Percentiles rank a stretch among this genome's conserved stretches.
Evolutionary conservation across 78 protist genomes (phyloP).

Genomic region (Dictyostelium firmibasis): DNA sequence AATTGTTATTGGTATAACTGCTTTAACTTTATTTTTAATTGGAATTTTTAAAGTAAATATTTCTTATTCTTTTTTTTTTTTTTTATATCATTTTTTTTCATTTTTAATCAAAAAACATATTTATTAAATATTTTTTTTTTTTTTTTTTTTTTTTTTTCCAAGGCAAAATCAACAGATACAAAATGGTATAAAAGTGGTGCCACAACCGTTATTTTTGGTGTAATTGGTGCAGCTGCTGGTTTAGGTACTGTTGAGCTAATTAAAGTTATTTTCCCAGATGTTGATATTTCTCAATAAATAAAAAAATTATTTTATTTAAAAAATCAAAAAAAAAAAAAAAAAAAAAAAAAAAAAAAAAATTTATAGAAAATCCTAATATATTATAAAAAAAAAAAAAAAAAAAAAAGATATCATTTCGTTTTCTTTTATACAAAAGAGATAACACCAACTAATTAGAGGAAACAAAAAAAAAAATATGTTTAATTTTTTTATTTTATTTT

Average conservation of each 20-base stretch:
- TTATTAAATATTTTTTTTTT: no score
- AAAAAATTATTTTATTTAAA: not conserved
- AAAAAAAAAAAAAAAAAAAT: not conserved
- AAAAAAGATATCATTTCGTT: no score
- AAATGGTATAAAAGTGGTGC: constrained; percentile 16
- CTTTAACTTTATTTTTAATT: constrained; percentile 65
- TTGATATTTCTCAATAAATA: not conserved
- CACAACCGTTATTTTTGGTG: constrained; percentile 59
- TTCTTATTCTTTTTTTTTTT: not conserved
- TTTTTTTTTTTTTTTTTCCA: not conserved
- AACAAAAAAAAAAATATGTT: no score
- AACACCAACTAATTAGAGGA: no score
- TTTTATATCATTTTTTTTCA: not conserved
- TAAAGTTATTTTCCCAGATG: constrained; percentile 21
- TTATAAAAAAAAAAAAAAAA: no score
- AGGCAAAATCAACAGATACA: constrained; percentile 24
- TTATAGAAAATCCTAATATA: no score
- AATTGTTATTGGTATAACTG: constrained; percentile 38
- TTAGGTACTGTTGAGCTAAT: constrained; percentile 36
- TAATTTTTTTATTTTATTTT: no score
- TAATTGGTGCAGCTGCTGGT: constrained; percentile 61
- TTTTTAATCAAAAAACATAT: not conserved
- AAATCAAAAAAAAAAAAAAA: not conserved
- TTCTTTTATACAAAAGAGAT: no score
- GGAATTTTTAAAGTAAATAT: constrained; percentile 61